Evolutionary conservation across 1,284 basidiomycete genomes (phyloP).

Genomic region (Vanrija pseudolonga): DNA sequence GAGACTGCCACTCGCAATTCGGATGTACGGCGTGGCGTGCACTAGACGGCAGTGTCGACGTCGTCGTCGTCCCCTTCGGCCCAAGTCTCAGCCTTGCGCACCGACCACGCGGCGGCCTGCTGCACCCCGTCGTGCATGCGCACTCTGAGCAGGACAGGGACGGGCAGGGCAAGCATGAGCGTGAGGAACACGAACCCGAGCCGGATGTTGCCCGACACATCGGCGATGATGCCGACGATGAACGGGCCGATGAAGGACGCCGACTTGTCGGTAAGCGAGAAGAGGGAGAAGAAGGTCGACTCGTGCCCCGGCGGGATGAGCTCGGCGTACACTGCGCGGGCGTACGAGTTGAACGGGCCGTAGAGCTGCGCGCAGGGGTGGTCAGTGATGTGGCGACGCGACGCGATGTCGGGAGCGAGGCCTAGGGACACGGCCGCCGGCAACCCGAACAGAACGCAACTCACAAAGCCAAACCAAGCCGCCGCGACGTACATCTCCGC

Average conservation of each 20-base stretch:
- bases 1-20: no score
- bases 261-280: slow-evolving; percentile 75
- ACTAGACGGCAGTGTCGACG: not conserved
- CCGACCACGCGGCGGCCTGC: slow-evolving; percentile 53
- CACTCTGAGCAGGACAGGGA: slow-evolving; percentile 69
- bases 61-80: not conserved
- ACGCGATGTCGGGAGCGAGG: slow-evolving; percentile 25
- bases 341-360: slow-evolving; percentile 48
- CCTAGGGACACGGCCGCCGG: slow-evolving; percentile 58
- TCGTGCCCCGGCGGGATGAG: slow-evolving; percentile 48
- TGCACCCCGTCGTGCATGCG: slow-evolving; percentile 63
- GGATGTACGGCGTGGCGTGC: no score
- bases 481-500: slow-evolving; percentile 81
- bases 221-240: slow-evolving; percentile 77
- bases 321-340: slow-evolving; percentile 47
- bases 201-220: slow-evolving; percentile 80
- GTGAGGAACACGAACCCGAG: slow-evolving; percentile 84
- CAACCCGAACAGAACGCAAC: slow-evolving; percentile 21
- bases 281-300: slow-evolving; percentile 59
- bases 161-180: slow-evolving; percentile 68
- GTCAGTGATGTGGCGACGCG: no score
- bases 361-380: slow-evolving; percentile 54
- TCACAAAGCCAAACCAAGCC: slow-evolving; percentile 66
- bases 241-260: slow-evolving; percentile 84
- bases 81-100: no score